phyloP scores from a whole-genome alignment of 192 early-diverging fungal genomes.

The Backusella macrospora region DNA sequence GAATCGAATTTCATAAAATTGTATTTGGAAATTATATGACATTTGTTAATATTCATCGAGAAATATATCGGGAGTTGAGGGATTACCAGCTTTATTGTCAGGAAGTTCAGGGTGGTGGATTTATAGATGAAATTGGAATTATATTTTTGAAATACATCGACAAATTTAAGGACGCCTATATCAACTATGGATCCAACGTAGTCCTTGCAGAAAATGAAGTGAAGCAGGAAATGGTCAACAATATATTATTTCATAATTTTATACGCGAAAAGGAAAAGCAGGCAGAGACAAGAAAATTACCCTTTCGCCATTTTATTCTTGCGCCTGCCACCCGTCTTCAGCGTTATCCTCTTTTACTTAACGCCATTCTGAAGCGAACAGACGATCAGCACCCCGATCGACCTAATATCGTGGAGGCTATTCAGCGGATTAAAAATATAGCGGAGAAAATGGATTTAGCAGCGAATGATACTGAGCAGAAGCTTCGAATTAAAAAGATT shows the following conservation, averaged over 20 bases:
- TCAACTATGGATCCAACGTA: slow-evolving; percentile 83
- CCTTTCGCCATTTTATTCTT: slow-evolving; percentile 53
- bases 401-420: slow-evolving; percentile 48
- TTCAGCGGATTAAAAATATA: slow-evolving; percentile 15
- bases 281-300: slow-evolving; percentile 36
- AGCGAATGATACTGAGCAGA: neutral
- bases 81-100: slow-evolving; percentile 52
- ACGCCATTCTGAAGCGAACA: slow-evolving; percentile 80
- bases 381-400: slow-evolving; percentile 78
- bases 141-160: slow-evolving; percentile 69
- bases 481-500: slow-evolving; percentile 25
- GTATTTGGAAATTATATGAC: slow-evolving; percentile 75
- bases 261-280: slow-evolving; percentile 65
- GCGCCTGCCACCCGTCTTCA: slow-evolving; percentile 83
- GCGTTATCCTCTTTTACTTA: slow-evolving; percentile 82
- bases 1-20: slow-evolving; percentile 60
- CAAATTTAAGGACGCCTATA: slow-evolving; percentile 68
- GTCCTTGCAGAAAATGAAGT: slow-evolving; percentile 71
- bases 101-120: slow-evolving; percentile 14
- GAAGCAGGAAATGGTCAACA: slow-evolving; percentile 66
- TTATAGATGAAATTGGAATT: slow-evolving; percentile 85
- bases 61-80: slow-evolving; percentile 58
- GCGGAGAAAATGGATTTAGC: slow-evolving; percentile 27
- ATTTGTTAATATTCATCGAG: slow-evolving; percentile 57
- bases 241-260: slow-evolving; percentile 72